Base-by-base conservation (phyloP, 768 basidiomycete species). In the Trametes villosa region DNA sequence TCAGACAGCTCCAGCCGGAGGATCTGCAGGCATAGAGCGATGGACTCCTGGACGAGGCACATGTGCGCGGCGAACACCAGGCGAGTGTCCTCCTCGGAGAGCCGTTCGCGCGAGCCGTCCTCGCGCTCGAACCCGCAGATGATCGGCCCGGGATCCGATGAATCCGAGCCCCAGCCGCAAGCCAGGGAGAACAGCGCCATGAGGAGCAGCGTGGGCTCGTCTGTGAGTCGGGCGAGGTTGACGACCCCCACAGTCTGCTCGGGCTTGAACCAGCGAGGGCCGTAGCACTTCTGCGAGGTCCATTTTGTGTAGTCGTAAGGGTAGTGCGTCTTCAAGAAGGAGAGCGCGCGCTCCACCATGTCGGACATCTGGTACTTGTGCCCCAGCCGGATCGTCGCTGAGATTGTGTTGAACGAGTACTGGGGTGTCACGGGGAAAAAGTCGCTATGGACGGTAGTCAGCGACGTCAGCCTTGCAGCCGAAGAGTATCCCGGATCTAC, bases 331-430 rank as follows among this genome's bases (percentile, higher is more conserved):
- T 42, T 40, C 9, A 66, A 53, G 24, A 41, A 56, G 5, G 20
- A 27, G 9, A 63, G 26, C 11, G 57, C 41, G 27, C 27, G 48
- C 0, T 59, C 26, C 15, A 38, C 33, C 15, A 67, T 36, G 1
- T 38, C 26, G 2, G 47, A 36, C 24, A 64, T 42, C 17, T 62
- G 44, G 42, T 67, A 67, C 42, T 64, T 67, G 63, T 64, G 63
- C 15, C 54, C 54, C 12, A 62, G 18, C 2, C 60, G 41, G 20
- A 52, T 46, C 3, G 17, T 4, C 8, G 59, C 59, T 1, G 53
- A 54, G 20, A 60, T 31, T 40, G 27, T 48, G 30, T 53, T 3
- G 22, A 24, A 42, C 2, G 50, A 36, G n/a, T n/a, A n/a, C n/a
- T n/a, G n/a, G n/a, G n/a, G n/a, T n/a, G n/a, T n/a, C n/a, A n/a